phyloP scores from a whole-genome alignment of 768 basidiomycete species.

The Trichaptum fuscoviolaceum region DNA sequence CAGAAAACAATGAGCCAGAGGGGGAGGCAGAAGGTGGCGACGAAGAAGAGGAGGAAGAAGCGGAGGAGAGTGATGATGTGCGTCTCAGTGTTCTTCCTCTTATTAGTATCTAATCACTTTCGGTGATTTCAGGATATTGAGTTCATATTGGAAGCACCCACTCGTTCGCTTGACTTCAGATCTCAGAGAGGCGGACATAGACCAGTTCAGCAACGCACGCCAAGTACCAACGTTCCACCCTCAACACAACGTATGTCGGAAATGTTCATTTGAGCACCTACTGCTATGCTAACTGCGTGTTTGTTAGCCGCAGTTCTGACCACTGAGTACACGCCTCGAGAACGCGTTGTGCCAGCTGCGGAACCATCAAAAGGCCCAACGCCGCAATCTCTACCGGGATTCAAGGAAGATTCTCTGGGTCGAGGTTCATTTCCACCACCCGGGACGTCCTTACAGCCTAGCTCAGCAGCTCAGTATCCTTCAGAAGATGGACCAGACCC shows the following conservation, averaged over 20 bases:
- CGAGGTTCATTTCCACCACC: neutral
- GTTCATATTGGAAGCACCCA: slow-evolving; percentile 80
- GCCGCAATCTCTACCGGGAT: neutral
- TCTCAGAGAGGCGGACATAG: slow-evolving; percentile 27
- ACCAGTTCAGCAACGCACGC: slow-evolving; percentile 24
- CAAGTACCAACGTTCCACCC: slow-evolving; percentile 19
- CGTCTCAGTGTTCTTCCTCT: slow-evolving; percentile 12
- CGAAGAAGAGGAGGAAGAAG: slow-evolving; percentile 39
- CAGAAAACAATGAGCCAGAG: slow-evolving; percentile 13
- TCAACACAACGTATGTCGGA: slow-evolving; percentile 23
- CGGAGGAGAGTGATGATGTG: slow-evolving; percentile 44
- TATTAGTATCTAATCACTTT: neutral
- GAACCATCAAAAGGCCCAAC: slow-evolving; percentile 21
- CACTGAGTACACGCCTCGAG: slow-evolving; percentile 77
- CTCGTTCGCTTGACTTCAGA: slow-evolving; percentile 74
- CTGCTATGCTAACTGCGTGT: slow-evolving; percentile 9
- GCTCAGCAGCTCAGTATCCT: slow-evolving; percentile 4
- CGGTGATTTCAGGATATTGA: slow-evolving; percentile 63
- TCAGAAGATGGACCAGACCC: slow-evolving; percentile 56
- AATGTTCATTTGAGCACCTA: slow-evolving; percentile 4
- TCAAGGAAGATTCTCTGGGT: neutral
- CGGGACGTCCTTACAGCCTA: neutral
- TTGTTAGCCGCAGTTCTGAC: slow-evolving; percentile 53
- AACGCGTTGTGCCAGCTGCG: slow-evolving; percentile 45
- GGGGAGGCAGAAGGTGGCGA: slow-evolving; percentile 27